A percentile compares a stretch with the other conserved stretches of the same genome.
Conservation (phyloP, 805 yeast genomes). For the Wickerhamomyces ciferrii region DNA sequence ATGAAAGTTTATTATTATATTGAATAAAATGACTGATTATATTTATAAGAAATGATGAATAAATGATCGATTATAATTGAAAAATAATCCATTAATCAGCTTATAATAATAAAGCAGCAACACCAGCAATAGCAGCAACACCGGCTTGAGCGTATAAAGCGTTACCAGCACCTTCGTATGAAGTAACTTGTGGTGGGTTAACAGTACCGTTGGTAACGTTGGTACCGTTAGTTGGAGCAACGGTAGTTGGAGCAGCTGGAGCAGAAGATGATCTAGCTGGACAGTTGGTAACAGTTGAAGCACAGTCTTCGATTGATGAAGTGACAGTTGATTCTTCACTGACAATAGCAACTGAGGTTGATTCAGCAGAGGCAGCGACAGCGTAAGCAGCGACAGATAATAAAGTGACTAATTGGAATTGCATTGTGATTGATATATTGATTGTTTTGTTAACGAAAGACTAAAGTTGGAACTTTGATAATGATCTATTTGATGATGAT, state of each 20-base stretch:
- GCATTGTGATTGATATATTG: conserved; percentile 20
- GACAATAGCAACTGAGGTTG: conserved; percentile 11
- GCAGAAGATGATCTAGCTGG: conserved; percentile 5
- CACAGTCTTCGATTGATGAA: conserved; percentile 10
- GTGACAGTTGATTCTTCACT: conserved; percentile 6
- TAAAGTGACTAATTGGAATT: conserved; percentile 24
- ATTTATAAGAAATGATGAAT: not conserved
- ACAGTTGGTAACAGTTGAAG: conserved; percentile 9
- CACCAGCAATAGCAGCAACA: conserved; percentile 25
- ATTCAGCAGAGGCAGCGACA: conserved; percentile 8
- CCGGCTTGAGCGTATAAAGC: conserved; percentile 21
- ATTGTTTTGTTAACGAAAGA: conserved; percentile 8
- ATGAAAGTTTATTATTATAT: not conserved
- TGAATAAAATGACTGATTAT: not conserved
- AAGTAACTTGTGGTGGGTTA: conserved; percentile 15
- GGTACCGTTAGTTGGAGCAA: conserved; percentile 9
- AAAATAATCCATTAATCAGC: not conserved
- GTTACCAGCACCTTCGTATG: conserved; percentile 24
- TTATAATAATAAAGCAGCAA: conserved; percentile 25
- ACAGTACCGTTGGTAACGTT: conserved; percentile 10
- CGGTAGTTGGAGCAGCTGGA: conserved; percentile 4
- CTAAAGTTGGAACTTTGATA: conserved; percentile 16
- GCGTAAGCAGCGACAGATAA: conserved; percentile 22
- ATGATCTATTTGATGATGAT: not conserved
- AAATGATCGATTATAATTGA: not conserved